A percentile compares a stretch with the other conserved stretches of the same genome.
These are phyloP conservation scores for Nemania serpens DNA, from an alignment of 2,329 filamentous ascomycete species.

Conservation along the genomic window DNA sequence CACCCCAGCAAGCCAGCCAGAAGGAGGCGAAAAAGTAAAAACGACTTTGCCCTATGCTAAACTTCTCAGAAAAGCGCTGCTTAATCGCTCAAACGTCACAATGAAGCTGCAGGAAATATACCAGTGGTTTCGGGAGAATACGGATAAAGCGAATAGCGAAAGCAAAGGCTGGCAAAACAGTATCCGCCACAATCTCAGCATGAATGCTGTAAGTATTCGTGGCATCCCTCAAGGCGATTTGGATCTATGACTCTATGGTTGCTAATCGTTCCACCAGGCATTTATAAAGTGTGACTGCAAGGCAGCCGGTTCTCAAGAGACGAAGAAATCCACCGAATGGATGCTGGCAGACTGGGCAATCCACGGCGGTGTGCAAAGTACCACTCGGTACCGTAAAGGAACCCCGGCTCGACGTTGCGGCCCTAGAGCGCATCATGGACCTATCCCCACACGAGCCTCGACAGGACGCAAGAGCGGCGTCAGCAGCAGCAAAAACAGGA, in stretches of 20 bases:
- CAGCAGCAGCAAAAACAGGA: neutral
- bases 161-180: constrained; percentile 90
- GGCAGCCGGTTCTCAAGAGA: constrained; percentile 52
- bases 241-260: neutral
- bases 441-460: too few relatives aligned
- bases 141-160: constrained; percentile 69
- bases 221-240: neutral
- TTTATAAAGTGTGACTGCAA: constrained; percentile 51
- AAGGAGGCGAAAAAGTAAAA: constrained; percentile 36
- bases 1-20: constrained; percentile 30
- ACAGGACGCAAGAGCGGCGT: neutral
- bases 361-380: constrained; percentile 76
- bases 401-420: constrained; percentile 39
- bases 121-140: constrained; percentile 84
- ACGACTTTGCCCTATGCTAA: constrained; percentile 75
- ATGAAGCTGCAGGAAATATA: constrained; percentile 89
- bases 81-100: constrained; percentile 65
- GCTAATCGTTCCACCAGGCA: constrained; percentile 33
- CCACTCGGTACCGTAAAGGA: constrained; percentile 74
- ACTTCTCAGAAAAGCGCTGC: constrained; percentile 77
- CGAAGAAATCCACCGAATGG: constrained; percentile 77
- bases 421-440: neutral
- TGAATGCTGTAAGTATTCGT: constrained; percentile 76
- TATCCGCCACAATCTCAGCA: constrained; percentile 92
- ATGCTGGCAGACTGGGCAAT: constrained; percentile 73